phyloP scores from a whole-genome alignment of 345 rosid species.

The Noccaea caerulescens region DNA sequence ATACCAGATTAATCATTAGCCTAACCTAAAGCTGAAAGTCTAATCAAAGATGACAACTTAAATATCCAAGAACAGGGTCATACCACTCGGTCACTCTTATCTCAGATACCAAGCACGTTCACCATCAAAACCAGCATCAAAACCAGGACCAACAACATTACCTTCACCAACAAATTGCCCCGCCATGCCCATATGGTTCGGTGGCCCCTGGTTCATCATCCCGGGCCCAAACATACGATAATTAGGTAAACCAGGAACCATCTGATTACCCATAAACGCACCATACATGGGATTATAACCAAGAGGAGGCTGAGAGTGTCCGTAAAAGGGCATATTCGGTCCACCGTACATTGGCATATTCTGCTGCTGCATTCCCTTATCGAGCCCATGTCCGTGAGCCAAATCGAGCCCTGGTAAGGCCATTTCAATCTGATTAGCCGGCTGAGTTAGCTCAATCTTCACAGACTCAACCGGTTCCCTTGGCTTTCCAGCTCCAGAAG shows the following conservation, averaged over 20 bases:
- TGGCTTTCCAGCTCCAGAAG: constrained; percentile 22
- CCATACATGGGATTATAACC: constrained; percentile 45
- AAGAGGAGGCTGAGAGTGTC: constrained; percentile 30
- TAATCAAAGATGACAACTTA: constrained; percentile 22
- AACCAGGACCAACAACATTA: constrained; percentile 33
- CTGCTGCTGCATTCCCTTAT: constrained; percentile 33
- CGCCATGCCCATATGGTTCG: constrained; percentile 37
- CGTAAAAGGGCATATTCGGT: constrained; percentile 43
- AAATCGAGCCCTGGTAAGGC: constrained; percentile 23
- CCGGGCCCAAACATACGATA: constrained; percentile 41
- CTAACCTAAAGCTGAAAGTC: constrained; percentile 33
- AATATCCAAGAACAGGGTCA: constrained; percentile 13
- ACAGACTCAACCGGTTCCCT: constrained; percentile 41
- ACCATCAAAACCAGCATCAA: constrained; percentile 40
- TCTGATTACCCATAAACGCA: constrained; percentile 34
- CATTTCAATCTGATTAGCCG: constrained; percentile 40
- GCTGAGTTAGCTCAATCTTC: constrained; percentile 38
- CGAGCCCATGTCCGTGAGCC: constrained; percentile 22
- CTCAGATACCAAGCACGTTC: constrained; percentile 45
- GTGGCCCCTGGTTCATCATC: constrained; percentile 40
- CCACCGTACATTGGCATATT: constrained; percentile 34
- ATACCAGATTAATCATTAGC: constrained; percentile 31
- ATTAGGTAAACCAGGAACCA: constrained; percentile 38
- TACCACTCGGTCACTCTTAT: constrained; percentile 36
- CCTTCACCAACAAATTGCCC: constrained; percentile 40